A percentile compares a stretch with the other conserved stretches of the same genome.
phyloP scores from a whole-genome alignment of 495 filamentous ascomycete genomes.

The Diplogelasinospora grovesii region DNA sequence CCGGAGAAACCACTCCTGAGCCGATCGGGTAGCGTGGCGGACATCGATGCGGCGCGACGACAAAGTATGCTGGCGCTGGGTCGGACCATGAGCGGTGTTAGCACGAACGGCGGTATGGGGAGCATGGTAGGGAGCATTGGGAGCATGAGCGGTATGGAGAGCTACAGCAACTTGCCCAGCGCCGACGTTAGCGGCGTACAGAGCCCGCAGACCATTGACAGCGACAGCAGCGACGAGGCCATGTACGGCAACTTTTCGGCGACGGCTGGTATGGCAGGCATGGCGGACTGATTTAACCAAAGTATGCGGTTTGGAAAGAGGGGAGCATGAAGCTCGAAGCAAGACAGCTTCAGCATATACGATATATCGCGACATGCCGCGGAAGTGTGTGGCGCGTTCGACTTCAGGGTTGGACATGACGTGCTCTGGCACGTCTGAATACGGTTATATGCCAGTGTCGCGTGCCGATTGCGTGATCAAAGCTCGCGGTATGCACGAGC shows the following conservation, averaged over 20 bases:
- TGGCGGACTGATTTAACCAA: constrained; percentile 24
- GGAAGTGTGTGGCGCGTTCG: too few relatives aligned
- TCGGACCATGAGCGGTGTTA: constrained; percentile 6
- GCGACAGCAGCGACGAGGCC: constrained; percentile 43
- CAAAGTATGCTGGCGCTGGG: constrained; percentile 30
- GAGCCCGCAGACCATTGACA: constrained; percentile 35
- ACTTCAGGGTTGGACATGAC: too few relatives aligned
- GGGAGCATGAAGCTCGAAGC: too few relatives aligned
- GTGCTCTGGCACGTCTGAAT: too few relatives aligned
- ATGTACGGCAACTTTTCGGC: constrained; percentile 46
- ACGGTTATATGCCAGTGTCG: too few relatives aligned
- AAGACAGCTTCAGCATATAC: too few relatives aligned
- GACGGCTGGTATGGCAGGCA: constrained; percentile 32
- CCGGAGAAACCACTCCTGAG: constrained; percentile 50
- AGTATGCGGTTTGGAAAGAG: too few relatives aligned
- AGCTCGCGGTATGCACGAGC: too few relatives aligned
- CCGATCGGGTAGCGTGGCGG: constrained; percentile 33
- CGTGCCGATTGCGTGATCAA: too few relatives aligned
- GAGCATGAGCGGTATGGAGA: constrained; percentile 17
- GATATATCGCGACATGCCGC: too few relatives aligned
- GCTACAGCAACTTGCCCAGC: constrained; percentile 20
- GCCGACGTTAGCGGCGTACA: constrained; percentile 36
- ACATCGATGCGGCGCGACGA: constrained; percentile 35
- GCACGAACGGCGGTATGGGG: constrained; percentile 6
- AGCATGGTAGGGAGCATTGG: constrained; percentile 13